Evolutionary conservation across 75 land plant genomes (phyloP).

Genomic region (Pinus albicaulis): DNA sequence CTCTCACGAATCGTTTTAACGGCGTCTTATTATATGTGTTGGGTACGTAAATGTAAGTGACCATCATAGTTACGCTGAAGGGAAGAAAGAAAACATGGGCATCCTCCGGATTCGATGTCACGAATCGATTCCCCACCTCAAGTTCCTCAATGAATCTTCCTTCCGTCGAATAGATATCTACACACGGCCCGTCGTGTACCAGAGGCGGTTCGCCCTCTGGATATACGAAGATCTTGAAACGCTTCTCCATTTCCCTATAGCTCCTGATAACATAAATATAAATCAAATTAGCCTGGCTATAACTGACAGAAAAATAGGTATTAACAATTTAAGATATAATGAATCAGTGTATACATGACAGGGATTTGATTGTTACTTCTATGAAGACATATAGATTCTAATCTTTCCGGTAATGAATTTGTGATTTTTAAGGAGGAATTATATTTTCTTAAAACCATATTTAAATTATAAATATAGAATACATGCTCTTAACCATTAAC

Average conservation of each 20-base stretch:
- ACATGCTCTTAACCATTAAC: too few species aligned
- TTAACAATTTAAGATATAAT: too few species aligned
- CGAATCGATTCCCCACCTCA: conserved; percentile 34
- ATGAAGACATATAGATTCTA: too few species aligned
- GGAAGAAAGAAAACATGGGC: conserved; percentile 76
- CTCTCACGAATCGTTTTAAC: conserved; percentile 32
- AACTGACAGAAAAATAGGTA: too few species aligned
- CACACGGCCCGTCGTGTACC: conserved; percentile 68
- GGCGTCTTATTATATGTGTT: conserved; percentile 24
- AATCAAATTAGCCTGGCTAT: too few species aligned
- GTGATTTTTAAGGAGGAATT: too few species aligned
- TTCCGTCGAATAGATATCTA: conserved; percentile 71
- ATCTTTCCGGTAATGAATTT: too few species aligned
- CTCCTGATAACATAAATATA: conserved; percentile 36
- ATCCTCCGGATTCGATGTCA: conserved; percentile 52
- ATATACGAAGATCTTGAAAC: conserved; percentile 67
- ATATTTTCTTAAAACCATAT: too few species aligned
- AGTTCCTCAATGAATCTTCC: conserved; percentile 73
- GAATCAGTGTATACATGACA: too few species aligned
- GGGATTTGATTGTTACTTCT: too few species aligned
- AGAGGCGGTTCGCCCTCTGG: conserved; percentile 75
- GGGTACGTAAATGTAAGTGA: conserved; percentile 26
- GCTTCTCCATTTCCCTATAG: conserved; percentile 72
- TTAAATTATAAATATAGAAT: too few species aligned
- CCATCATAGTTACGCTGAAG: conserved; percentile 71